phyloP scores from a whole-genome alignment of 75 land plant genomes.

The Adiantum capillusveneris region DNA sequence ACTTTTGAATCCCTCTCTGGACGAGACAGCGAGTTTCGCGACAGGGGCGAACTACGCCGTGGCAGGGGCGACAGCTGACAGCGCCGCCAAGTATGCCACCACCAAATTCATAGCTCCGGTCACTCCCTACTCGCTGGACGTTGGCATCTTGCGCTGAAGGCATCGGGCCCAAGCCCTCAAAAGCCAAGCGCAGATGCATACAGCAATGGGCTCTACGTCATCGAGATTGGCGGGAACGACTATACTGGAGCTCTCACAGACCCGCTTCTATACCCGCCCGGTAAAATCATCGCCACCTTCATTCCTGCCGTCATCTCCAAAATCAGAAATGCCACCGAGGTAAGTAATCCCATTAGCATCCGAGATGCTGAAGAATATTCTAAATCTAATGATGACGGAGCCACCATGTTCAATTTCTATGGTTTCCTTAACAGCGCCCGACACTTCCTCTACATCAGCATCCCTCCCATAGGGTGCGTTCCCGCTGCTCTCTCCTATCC shows the following conservation, averaged over 20 bases:
- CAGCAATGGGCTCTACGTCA: not conserved
- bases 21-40: not conserved
- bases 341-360: too few relatives aligned
- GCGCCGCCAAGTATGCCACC: too few relatives aligned
- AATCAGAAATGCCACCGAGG: not conserved
- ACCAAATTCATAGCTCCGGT: too few relatives aligned
- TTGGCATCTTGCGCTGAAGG: not conserved
- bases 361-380: too few relatives aligned
- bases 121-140: too few relatives aligned
- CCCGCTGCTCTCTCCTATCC: not conserved
- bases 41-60: slow-evolving; percentile 16
- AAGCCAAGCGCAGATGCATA: not conserved
- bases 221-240: not conserved
- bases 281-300: not conserved
- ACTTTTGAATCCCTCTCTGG: not conserved
- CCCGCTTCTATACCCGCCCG: not conserved
- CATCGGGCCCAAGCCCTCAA: not conserved
- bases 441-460: not conserved
- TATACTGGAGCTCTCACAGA: not conserved
- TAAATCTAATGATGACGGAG: too few relatives aligned
- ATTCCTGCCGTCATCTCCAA: not conserved
- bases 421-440: not conserved
- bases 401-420: too few relatives aligned
- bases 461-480: not conserved
- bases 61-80: slow-evolving; percentile 17